Percentiles rank a stretch among this genome's conserved stretches.
Evolutionary conservation across 2,329 filamentous ascomycete genomes (phyloP).

Genomic region (Cordyceps pruinosa): DNA sequence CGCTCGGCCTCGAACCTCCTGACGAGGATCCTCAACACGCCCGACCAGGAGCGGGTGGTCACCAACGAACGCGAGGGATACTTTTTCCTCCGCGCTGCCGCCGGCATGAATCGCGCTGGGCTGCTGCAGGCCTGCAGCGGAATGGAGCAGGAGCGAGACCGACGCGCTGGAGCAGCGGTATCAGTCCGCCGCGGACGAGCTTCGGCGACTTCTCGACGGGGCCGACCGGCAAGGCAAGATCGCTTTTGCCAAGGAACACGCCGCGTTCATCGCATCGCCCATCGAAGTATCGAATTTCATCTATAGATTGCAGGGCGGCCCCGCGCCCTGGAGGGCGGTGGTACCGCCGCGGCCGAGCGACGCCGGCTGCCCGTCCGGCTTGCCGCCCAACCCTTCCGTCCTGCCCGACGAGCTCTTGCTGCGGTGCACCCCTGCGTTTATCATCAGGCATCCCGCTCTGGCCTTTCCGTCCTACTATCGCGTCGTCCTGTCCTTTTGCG

Average conservation of each 20-base stretch:
- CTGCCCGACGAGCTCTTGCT: constrained; percentile 29
- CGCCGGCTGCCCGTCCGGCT: not conserved
- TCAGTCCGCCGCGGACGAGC: not conserved
- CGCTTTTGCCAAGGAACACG: not conserved
- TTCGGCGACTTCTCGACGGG: not conserved
- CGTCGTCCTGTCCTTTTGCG: not conserved
- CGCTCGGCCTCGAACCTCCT: not conserved
- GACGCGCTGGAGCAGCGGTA: not conserved
- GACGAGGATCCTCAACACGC: not conserved
- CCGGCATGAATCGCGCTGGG: not conserved
- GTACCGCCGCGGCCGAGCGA: not conserved
- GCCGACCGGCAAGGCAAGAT: not conserved
- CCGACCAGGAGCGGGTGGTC: not conserved
- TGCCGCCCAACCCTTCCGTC: constrained; percentile 23
- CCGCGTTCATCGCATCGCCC: not conserved
- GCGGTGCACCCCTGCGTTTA: constrained; percentile 26
- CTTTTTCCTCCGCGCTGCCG: not conserved
- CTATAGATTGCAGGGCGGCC: not conserved
- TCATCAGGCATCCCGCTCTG: constrained; percentile 33
- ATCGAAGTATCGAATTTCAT: not conserved
- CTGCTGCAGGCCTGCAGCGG: not conserved
- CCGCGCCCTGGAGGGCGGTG: not conserved
- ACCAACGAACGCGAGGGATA: not conserved
- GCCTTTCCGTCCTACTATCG: constrained; percentile 27
- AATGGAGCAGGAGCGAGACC: not conserved